Evolutionary conservation across 108 stramenopile species (phyloP).

Genomic region (Nannochloropsis granulata): DNA sequence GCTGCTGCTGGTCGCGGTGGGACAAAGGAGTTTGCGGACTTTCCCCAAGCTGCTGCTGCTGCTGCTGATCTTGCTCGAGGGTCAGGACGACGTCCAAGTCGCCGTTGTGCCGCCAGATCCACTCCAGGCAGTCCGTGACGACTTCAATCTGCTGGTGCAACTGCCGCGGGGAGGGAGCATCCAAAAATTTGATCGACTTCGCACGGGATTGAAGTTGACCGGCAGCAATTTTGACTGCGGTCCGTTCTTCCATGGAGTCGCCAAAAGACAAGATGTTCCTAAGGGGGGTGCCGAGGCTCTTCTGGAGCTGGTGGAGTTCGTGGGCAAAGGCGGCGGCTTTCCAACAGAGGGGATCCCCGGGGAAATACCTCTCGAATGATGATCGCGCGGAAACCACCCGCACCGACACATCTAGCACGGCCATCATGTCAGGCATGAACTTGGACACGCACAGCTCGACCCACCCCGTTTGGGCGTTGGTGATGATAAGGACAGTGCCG

Average conservation of each 20-base stretch:
- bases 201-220: neutral
- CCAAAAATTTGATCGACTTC: neutral
- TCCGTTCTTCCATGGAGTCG: neutral
- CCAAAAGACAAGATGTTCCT: neutral
- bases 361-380: slow-evolving; percentile 65
- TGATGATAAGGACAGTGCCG: slow-evolving; percentile 62
- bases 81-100: neutral
- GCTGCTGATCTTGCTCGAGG: neutral
- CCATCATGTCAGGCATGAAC: slow-evolving; percentile 54
- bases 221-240: neutral
- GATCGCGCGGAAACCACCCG: slow-evolving; percentile 63
- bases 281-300: neutral
- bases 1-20: neutral
- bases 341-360: slow-evolving; percentile 71
- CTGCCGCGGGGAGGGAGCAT: neutral
- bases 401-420: slow-evolving; percentile 49
- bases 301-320: slow-evolving; percentile 67
- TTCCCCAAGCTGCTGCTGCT: neutral
- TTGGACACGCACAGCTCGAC: slow-evolving; percentile 63
- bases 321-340: slow-evolving; percentile 83
- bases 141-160: neutral
- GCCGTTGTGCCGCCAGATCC: neutral
- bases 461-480: slow-evolving; percentile 80
- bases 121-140: neutral
- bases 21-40: neutral